Evolutionary conservation across 257 asterid genomes (phyloP).

Genomic region (Solanum chiquidenum): DNA sequence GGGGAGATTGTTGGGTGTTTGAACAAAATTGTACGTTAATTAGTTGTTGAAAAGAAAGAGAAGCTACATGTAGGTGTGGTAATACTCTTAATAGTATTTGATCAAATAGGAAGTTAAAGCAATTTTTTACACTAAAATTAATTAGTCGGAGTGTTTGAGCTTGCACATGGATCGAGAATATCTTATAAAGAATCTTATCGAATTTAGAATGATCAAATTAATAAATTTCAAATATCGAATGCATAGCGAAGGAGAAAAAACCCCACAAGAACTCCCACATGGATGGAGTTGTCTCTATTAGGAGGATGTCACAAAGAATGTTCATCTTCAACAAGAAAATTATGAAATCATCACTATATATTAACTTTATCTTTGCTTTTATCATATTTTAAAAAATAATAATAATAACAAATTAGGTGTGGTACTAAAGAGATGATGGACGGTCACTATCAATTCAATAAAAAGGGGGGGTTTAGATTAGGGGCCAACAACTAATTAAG

Average conservation of each 20-base stretch:
- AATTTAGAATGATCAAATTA: neutral
- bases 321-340: neutral
- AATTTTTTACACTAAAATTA: neutral
- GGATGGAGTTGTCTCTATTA: neutral
- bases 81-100: neutral
- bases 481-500: conserved; percentile 18
- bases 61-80: neutral
- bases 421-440: neutral
- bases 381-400: neutral
- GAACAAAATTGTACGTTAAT: neutral
- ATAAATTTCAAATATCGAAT: neutral
- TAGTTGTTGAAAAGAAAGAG: neutral
- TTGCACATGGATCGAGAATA: neutral
- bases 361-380: neutral
- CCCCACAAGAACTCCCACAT: neutral
- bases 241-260: neutral
- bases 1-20: neutral
- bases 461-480: neutral
- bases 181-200: neutral
- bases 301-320: neutral
- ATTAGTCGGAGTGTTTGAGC: neutral
- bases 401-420: neutral
- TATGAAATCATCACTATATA: neutral
- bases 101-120: neutral
- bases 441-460: neutral